Evolutionary conservation across 2,329 filamentous ascomycete genomes (phyloP).

Genomic region (Pyrenophora seminiperda): DNA sequence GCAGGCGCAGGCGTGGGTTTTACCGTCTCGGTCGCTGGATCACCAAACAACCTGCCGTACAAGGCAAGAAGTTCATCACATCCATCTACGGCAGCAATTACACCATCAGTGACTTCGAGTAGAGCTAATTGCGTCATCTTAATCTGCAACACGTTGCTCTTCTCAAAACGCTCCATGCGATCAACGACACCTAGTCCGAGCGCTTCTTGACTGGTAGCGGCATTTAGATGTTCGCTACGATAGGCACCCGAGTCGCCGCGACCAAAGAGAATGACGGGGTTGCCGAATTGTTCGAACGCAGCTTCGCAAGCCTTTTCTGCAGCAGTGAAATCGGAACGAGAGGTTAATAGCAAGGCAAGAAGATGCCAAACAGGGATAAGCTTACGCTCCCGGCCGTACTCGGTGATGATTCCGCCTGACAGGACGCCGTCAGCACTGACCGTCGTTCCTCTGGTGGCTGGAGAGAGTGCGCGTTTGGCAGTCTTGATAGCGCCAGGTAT

Average conservation of each 20-base stretch:
- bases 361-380: slow-evolving; percentile 91
- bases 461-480: slow-evolving; percentile 74
- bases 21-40: slow-evolving; percentile 49
- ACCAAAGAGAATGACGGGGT: slow-evolving; percentile 72
- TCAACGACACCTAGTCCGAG: slow-evolving; percentile 65
- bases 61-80: slow-evolving; percentile 83
- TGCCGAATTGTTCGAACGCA: slow-evolving; percentile 86
- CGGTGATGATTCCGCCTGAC: slow-evolving; percentile 29
- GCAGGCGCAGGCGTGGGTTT: slow-evolving; percentile 52
- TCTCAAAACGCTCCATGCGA: slow-evolving; percentile 82
- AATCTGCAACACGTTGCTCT: slow-evolving; percentile 85
- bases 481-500: slow-evolving; percentile 79
- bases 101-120: slow-evolving; percentile 80
- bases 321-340: slow-evolving; percentile 80
- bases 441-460: slow-evolving; percentile 49
- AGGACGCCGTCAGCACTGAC: slow-evolving; percentile 42
- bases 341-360: slow-evolving; percentile 81
- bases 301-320: slow-evolving; percentile 85
- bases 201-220: slow-evolving; percentile 22
- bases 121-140: slow-evolving; percentile 93
- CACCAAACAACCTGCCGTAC: slow-evolving; percentile 80
- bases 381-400: slow-evolving; percentile 60
- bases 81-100: slow-evolving; percentile 83
- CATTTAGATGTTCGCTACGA: slow-evolving; percentile 70
- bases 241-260: slow-evolving; percentile 58